phyloP scores from a whole-genome alignment of 306 rosid genomes.

The Begonia peltatifolia region DNA sequence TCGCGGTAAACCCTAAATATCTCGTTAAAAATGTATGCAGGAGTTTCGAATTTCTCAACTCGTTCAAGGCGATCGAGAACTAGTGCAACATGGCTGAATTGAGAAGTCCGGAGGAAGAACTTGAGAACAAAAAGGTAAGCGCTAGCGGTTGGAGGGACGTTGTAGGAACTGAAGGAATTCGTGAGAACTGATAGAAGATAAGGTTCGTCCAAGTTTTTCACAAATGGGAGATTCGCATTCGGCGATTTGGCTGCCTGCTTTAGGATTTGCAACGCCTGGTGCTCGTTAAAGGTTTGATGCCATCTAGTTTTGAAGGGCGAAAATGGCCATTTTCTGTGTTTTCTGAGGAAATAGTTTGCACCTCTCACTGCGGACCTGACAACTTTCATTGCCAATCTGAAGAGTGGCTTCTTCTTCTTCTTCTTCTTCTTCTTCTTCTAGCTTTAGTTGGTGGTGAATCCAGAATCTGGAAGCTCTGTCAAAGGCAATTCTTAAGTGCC shows the following conservation, averaged over 20 bases:
- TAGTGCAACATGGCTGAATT: slow-evolving; percentile 24
- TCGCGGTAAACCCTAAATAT: slow-evolving; percentile 30
- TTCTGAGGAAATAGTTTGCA: slow-evolving; percentile 56
- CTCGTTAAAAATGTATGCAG: slow-evolving; percentile 32
- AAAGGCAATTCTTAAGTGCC: too few relatives aligned
- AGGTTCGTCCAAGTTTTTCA: slow-evolving; percentile 18
- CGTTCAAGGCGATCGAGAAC: slow-evolving; percentile 45
- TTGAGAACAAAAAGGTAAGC: slow-evolving; percentile 56
- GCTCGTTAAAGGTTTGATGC: slow-evolving; percentile 46
- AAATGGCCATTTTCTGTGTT: slow-evolving; percentile 60
- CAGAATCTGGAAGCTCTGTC: too few relatives aligned
- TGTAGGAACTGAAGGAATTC: slow-evolving; percentile 37
- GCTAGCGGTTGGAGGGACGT: slow-evolving; percentile 47
- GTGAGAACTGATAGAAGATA: slow-evolving; percentile 47
- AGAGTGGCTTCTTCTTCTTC: too few relatives aligned
- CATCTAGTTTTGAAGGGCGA: slow-evolving; percentile 56
- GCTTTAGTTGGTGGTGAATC: too few relatives aligned
- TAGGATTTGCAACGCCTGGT: slow-evolving; percentile 43
- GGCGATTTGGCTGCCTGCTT: slow-evolving; percentile 25
- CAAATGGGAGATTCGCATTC: neutral
- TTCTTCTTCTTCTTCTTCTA: too few relatives aligned
- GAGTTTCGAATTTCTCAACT: slow-evolving; percentile 39
- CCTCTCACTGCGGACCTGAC: slow-evolving; percentile 29
- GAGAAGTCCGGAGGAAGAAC: slow-evolving; percentile 27
- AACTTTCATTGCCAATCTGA: slow-evolving; percentile 17